Evolutionary conservation across 2,329 filamentous ascomycete genomes (phyloP), one percentile per base, ranked within the genome.

Genomic region (Lasiodiplodia sp.): DNA sequence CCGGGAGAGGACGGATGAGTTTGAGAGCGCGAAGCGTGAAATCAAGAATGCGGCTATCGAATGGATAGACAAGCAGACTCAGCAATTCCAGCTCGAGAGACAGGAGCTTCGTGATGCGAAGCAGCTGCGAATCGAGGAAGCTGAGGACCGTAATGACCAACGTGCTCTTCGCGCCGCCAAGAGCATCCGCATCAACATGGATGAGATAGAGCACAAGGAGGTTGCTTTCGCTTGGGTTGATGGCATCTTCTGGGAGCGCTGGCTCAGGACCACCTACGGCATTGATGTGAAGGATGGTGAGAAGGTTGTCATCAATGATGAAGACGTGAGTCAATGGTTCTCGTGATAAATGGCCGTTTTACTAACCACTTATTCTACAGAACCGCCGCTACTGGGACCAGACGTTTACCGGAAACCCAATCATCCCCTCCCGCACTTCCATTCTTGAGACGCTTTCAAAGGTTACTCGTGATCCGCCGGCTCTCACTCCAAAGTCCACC

Each of bases 151-250:
- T 62, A 91, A 92, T 74, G 96, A 99, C 78, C 90, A 97, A 79
- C 89, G 94, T 64, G 95, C 93, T 12, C 82, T 97, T 69, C 87
- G 93, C 47, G 87, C 91, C 53, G 96, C 96, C 44, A 99, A 99
- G 85, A 91, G 89, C 72, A 97, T 97, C 76, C 89, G 90, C 38
- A 94, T 99, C 78, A 92, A 94, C 74, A 96, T 97, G 88, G 91
- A 95, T 74, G 91, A 92, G 77, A 88, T 93, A 65, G 90, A 94
- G 76, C 91, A 91, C 73, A 97, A 95, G 79, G 92, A 97, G 77
- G 94, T 98, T 52, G 88, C 89, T 10, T 99, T 99, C 80, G 96
- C 96, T 14, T 99, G 96, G 96, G 93, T 98, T 14, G 96, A 99
- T 78, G 94, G 94, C 63, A 88, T 93, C 8, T 98, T 98, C 80